Evolutionary conservation across 805 yeast species (phyloP).

Genomic region (Monosporozyma unispora): DNA sequence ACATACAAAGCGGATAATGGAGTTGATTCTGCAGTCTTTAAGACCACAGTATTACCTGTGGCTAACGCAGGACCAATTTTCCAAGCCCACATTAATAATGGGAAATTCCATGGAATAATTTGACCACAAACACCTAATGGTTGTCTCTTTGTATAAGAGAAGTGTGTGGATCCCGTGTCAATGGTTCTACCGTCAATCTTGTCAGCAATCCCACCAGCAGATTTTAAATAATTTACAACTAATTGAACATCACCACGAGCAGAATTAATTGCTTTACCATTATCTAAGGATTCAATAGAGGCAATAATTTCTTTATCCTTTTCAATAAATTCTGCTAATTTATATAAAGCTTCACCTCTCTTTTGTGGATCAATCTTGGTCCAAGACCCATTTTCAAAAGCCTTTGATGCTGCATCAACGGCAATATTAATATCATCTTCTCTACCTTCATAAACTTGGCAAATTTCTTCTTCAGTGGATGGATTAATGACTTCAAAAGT

Average conservation of each 20-base stretch:
- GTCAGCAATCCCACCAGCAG: slow-evolving; percentile 89
- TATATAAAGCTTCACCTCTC: slow-evolving; percentile 54
- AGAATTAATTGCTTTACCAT: slow-evolving; percentile 72
- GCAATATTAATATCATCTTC: slow-evolving; percentile 77
- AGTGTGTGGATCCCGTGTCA: slow-evolving; percentile 65
- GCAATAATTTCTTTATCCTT: slow-evolving; percentile 63
- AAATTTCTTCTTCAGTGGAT: slow-evolving; percentile 62
- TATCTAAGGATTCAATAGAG: slow-evolving; percentile 75
- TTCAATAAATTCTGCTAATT: slow-evolving; percentile 73
- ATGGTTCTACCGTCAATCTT: slow-evolving; percentile 69
- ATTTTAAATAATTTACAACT: slow-evolving; percentile 60
- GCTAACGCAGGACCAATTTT: slow-evolving; percentile 90
- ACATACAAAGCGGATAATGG: slow-evolving; percentile 80
- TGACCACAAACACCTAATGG: slow-evolving; percentile 95
- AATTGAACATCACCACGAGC: slow-evolving; percentile 70
- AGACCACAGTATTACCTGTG: slow-evolving; percentile 78
- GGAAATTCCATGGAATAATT: slow-evolving; percentile 97
- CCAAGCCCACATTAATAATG: slow-evolving; percentile 90
- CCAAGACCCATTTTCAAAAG: slow-evolving; percentile 75
- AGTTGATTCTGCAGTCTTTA: slow-evolving; percentile 88
- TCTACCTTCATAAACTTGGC: slow-evolving; percentile 64
- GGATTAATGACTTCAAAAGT: slow-evolving; percentile 60
- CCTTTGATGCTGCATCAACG: slow-evolving; percentile 74
- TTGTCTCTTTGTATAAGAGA: slow-evolving; percentile 75
- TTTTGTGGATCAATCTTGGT: slow-evolving; percentile 55